Conservation (phyloP, 192 early-diverging fungal species). For the Gryganskiella cystojenkinii region DNA sequence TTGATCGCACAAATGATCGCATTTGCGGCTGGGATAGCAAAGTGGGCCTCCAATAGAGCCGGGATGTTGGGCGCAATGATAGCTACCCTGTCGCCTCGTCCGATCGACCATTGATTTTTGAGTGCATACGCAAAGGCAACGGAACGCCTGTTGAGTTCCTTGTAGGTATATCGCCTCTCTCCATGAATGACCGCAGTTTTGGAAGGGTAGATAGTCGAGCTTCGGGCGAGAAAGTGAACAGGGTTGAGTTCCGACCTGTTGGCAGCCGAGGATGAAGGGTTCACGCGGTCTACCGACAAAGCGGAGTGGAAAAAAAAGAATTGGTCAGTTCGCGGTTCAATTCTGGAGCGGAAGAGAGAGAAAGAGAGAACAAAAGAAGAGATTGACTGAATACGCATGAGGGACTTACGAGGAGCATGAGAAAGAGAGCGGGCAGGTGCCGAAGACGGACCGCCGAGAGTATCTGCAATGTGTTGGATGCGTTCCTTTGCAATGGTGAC, state of each 20-base stretch:
- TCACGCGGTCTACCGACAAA: slow-evolving; percentile 32
- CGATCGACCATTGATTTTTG: slow-evolving; percentile 37
- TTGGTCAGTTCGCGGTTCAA: not conserved
- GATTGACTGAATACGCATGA: not conserved
- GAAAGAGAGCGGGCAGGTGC: not conserved
- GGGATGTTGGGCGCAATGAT: slow-evolving; percentile 66
- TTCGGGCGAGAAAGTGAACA: slow-evolving; percentile 62
- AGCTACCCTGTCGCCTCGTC: slow-evolving; percentile 61
- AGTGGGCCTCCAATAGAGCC: slow-evolving; percentile 69
- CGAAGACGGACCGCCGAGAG: slow-evolving; percentile 23
- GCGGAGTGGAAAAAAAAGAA: not conserved
- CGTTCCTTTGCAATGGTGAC: slow-evolving; percentile 36
- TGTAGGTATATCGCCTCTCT: slow-evolving; percentile 50
- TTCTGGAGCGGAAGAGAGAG: not conserved
- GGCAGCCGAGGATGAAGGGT: slow-evolving; percentile 11
- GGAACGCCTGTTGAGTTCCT: slow-evolving; percentile 58
- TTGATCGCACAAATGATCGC: slow-evolving; percentile 69
- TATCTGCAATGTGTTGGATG: slow-evolving; percentile 37
- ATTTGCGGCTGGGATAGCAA: slow-evolving; percentile 66
- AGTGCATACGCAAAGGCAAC: slow-evolving; percentile 57
- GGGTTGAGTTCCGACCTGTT: slow-evolving; percentile 61
- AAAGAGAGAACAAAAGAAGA: not conserved
- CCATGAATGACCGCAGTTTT: slow-evolving; percentile 62
- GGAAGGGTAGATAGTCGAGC: slow-evolving; percentile 57
- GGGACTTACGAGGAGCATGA: slow-evolving; percentile 31